Evolutionary conservation across 352 stramenopile genomes (phyloP).

Genomic region (Blastocystis sp.): DNA sequence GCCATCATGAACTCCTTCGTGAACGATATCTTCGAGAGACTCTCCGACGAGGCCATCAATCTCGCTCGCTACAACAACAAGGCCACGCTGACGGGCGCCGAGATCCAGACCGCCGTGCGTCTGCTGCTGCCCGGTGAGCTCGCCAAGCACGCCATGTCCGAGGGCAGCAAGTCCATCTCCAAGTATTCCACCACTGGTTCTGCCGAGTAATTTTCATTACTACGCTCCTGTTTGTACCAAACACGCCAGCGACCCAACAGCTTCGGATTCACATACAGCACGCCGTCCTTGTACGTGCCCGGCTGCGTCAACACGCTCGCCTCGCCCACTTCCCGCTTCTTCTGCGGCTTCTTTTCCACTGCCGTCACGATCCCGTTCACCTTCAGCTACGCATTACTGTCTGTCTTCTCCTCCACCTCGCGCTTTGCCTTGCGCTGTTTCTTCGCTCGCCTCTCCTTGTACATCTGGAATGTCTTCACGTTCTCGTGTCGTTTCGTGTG

Average conservation of each 20-base stretch:
- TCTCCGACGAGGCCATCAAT: conserved; percentile 90
- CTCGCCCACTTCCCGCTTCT: background rate
- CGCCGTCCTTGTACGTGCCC: conserved; percentile 19
- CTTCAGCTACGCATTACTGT: background rate
- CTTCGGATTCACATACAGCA: conserved; percentile 41
- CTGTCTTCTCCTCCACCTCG: background rate
- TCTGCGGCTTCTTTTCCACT: background rate
- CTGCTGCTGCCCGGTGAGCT: conserved; percentile 90
- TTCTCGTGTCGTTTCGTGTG: background rate
- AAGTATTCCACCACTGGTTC: conserved; percentile 64
- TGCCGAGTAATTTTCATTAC: conserved; percentile 65
- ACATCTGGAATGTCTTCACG: background rate
- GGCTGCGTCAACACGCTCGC: background rate
- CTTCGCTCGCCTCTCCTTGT: background rate
- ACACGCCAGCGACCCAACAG: background rate
- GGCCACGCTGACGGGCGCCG: conserved; percentile 87
- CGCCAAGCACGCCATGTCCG: conserved; percentile 87
- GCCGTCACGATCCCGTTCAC: conserved; percentile 18
- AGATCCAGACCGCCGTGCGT: conserved; percentile 93
- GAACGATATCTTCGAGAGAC: conserved; percentile 97
- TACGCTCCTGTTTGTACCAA: conserved; percentile 7
- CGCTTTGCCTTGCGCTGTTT: background rate
- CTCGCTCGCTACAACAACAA: conserved; percentile 97
- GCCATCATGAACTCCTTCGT: conserved; percentile 17
- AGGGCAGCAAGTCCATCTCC: conserved; percentile 85